Percentiles rank a stretch among this genome's conserved stretches.
Conservation (phyloP, 1,284 basidiomycete species). For the Afroboletus lepidellus region DNA sequence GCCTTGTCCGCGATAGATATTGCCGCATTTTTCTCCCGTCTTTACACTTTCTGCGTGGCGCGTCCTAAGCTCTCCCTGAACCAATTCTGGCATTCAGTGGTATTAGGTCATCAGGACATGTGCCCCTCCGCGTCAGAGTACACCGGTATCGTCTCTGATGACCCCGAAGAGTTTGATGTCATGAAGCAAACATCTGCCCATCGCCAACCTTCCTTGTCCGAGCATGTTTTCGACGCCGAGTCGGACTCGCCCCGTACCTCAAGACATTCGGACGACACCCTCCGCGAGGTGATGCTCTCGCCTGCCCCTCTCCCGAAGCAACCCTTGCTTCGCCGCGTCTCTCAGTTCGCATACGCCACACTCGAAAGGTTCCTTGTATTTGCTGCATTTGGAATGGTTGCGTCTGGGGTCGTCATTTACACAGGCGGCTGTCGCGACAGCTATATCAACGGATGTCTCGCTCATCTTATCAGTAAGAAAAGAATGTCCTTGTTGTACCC, state of each 20-base stretch:
- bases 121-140: conserved; percentile 43
- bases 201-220: conserved; percentile 46
- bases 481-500: background rate
- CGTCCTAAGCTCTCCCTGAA: conserved; percentile 46
- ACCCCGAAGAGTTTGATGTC: conserved; percentile 53
- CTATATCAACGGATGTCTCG: conserved; percentile 81
- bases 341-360: conserved; percentile 46
- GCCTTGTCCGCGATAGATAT: conserved; percentile 59
- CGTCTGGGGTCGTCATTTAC: conserved; percentile 76
- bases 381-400: conserved; percentile 62
- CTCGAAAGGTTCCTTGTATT: conserved; percentile 66
- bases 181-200: conserved; percentile 23
- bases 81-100: conserved; percentile 53
- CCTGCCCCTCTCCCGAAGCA: conserved; percentile 18
- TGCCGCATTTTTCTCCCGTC: conserved; percentile 45
- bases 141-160: conserved; percentile 51
- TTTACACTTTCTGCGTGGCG: conserved; percentile 46
- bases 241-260: conserved; percentile 40
- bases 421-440: conserved; percentile 78
- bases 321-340: conserved; percentile 41
- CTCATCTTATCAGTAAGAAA: conserved; percentile 84
- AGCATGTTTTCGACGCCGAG: conserved; percentile 52
- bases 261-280: conserved; percentile 63
- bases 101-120: conserved; percentile 45
- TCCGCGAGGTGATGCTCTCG: conserved; percentile 45